Percentiles rank a stretch among this genome's conserved stretches.
phyloP scores from a whole-genome alignment of 108 stramenopile species.

The Fragilariopsis cylindrus region DNA sequence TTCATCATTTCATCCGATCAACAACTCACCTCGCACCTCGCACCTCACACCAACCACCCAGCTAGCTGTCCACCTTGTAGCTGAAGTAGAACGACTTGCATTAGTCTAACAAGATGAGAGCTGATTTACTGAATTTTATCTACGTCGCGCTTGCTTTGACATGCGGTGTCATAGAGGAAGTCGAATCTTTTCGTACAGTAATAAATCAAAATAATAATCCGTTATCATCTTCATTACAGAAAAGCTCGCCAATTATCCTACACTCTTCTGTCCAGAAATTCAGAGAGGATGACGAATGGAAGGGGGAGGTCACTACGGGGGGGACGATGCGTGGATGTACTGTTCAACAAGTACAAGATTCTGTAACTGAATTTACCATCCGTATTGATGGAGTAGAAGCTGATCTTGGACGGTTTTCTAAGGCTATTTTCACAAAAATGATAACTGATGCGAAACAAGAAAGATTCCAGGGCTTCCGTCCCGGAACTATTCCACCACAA shows the following conservation, averaged over 20 bases:
- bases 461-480: constrained; percentile 79
- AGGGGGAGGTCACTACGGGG: constrained; percentile 61
- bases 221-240: no score
- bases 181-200: no score
- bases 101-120: no score
- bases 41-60: no score
- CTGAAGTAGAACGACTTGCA: no score
- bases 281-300: constrained; percentile 37
- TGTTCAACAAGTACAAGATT: constrained; percentile 47
- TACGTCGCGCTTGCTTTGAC: no score
- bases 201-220: no score
- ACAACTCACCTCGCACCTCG: no score
- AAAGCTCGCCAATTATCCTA: background rate
- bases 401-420: constrained; percentile 74
- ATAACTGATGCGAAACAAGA: constrained; percentile 71
- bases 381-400: constrained; percentile 77
- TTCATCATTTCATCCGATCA: no score
- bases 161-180: no score
- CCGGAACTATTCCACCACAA: constrained; percentile 85
- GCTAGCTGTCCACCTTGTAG: no score
- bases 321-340: constrained; percentile 65
- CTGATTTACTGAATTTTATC: no score
- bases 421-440: constrained; percentile 75
- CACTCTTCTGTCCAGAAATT: background rate
- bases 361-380: constrained; percentile 61